Conservation (phyloP, 1,284 basidiomycete species). For the Schizophyllum commune region DNA sequence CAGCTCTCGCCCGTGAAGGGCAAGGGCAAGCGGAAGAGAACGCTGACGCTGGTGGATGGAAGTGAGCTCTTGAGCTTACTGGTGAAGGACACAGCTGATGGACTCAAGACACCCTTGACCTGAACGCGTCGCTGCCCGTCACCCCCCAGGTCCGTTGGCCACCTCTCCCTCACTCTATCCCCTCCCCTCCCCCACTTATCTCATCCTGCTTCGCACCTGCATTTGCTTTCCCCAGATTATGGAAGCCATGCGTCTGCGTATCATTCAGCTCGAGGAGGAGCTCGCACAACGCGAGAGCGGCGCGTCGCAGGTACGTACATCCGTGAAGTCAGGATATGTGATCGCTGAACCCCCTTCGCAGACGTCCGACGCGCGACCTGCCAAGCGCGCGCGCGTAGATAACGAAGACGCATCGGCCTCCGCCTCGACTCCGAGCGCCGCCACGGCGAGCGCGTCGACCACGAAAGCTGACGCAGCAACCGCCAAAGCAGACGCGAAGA, state of each 20-base stretch:
- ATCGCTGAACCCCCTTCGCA: neutral
- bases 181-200: too few relatives aligned
- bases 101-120: slow-evolving; percentile 15
- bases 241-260: slow-evolving; percentile 30
- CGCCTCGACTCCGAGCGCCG: slow-evolving; percentile 12
- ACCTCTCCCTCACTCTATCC: neutral
- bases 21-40: slow-evolving; percentile 12
- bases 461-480: slow-evolving; percentile 15
- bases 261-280: slow-evolving; percentile 33
- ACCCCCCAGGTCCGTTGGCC: slow-evolving; percentile 11
- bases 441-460: slow-evolving; percentile 11
- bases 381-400: slow-evolving; percentile 18
- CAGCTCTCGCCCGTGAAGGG: slow-evolving; percentile 3
- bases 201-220: neutral
- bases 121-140: slow-evolving; percentile 15
- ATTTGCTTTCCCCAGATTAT: slow-evolving; percentile 19
- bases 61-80: slow-evolving; percentile 7
- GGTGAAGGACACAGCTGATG: neutral
- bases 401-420: neutral
- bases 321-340: neutral
- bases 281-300: slow-evolving; percentile 14
- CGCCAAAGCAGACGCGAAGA: slow-evolving; percentile 31
- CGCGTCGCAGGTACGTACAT: too few relatives aligned
- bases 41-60: slow-evolving; percentile 16
- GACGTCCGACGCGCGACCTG: slow-evolving; percentile 14